Evolutionary conservation across 371 early-diverging fungal species (phyloP).

Genomic region (Rhizoclosmatium hyalinum): DNA sequence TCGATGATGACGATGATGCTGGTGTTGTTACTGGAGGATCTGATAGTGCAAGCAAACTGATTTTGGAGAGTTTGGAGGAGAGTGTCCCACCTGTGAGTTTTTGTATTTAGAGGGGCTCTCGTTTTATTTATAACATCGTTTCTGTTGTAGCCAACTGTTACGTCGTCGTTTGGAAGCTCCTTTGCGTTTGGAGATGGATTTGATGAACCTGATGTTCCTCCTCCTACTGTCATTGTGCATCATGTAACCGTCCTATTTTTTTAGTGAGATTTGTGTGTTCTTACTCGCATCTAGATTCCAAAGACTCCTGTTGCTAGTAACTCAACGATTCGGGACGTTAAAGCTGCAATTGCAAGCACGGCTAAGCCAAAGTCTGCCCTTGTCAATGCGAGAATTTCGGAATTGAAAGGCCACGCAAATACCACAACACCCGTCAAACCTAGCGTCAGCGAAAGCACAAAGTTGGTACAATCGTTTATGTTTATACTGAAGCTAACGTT

Average conservation of each 20-base stretch:
- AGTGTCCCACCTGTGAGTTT: slow-evolving; percentile 7
- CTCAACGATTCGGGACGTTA: slow-evolving; percentile 10
- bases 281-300: neutral
- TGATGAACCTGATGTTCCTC: slow-evolving; percentile 4
- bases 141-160: neutral
- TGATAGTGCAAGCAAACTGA: slow-evolving; percentile 25
- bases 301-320: neutral
- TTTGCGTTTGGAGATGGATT: slow-evolving; percentile 7
- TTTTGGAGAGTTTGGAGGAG: slow-evolving; percentile 25
- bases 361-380: slow-evolving; percentile 16
- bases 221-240: slow-evolving; percentile 15
- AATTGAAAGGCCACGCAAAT: neutral
- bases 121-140: neutral
- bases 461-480: neutral
- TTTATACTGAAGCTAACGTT: neutral
- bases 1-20: neutral
- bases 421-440: neutral
- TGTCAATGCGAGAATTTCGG: slow-evolving; percentile 11
- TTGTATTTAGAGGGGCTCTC: neutral
- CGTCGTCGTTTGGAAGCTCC: neutral
- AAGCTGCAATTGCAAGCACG: slow-evolving; percentile 18
- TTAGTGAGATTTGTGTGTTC: neutral
- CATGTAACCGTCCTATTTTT: slow-evolving; percentile 7
- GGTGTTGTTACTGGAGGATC: neutral
- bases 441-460: neutral